Evolutionary conservation across 345 rosid genomes (phyloP), one percentile per base, ranked within the genome.

Genomic region (Euphorbia tirucalli): DNA sequence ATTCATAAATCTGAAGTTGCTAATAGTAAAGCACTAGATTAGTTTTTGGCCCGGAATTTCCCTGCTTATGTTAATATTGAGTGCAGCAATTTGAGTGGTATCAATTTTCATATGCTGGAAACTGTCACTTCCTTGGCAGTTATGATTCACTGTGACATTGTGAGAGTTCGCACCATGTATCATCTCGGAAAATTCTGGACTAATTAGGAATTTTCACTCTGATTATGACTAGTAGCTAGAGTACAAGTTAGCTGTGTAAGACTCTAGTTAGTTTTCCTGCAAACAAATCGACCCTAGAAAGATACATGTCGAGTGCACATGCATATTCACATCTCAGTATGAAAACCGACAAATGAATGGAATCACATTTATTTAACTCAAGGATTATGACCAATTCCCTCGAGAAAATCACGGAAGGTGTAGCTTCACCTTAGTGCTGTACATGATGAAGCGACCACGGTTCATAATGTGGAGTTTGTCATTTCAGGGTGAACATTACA

Each of bases 401-500:
- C 24, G 1, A 48, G 49, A 7, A 13, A 44, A 44, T 14, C 11
- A 6, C 15, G 11, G 49, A 11, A 2, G 54, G n/a, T 48, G 54
- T 43, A 43, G 16, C 54, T 24, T 27, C 24, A 15, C 27, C 21
- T 4, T 49, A 19, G 5, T 14, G 69, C 48, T 5, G 10, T 37
- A 7, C 30, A 22, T n/a, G 56, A 55, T 15, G 3, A 16, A 5
- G 18, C n/a, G 11, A 52, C 11, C 21, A 7, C 39, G 73, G 37
- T 66, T 25, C 48, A n/a, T 43, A n/a, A 22, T 22, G 2, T 62
- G 44, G 67, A 35, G 61, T 71, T 80, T 71, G 68, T 57, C 63
- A 67, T 66, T 80, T 61, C 83, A 89, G 98, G 82, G 97, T 93
- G 69, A 93, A 91, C 78, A 61, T 89, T 72, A 84, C 75, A 56